These are phyloP conservation scores for Trichoderma cornu-damae DNA, from an alignment of 2,329 filamentous ascomycete genomes.

Conservation along the genomic window DNA sequence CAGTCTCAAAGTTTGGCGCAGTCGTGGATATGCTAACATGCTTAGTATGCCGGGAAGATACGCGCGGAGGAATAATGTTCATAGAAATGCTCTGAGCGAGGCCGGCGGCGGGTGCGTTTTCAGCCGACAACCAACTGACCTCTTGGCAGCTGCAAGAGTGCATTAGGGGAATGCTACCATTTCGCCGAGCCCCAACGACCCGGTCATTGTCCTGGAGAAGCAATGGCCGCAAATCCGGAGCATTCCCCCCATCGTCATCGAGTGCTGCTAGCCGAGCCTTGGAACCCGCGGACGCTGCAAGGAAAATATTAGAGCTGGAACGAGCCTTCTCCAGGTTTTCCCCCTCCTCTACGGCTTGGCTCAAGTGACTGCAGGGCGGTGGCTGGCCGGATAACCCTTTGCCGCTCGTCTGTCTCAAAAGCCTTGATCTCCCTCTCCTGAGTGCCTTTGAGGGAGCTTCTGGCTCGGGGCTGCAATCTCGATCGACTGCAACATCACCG, in stretches of 20 bases:
- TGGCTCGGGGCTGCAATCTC: constrained; percentile 34
- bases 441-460: constrained; percentile 31
- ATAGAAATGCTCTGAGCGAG: constrained; percentile 10
- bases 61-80: constrained; percentile 20
- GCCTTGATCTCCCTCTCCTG: constrained; percentile 24
- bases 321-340: constrained; percentile 21
- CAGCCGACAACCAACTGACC: neutral
- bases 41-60: constrained; percentile 19
- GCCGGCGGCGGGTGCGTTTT: neutral
- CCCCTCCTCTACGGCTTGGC: constrained; percentile 32
- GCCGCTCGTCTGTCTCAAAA: neutral
- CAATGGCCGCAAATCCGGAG: neutral
- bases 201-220: neutral
- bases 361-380: constrained; percentile 27
- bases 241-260: too few relatives aligned
- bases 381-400: neutral
- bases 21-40: neutral
- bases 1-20: neutral
- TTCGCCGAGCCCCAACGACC: neutral
- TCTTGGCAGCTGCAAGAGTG: neutral
- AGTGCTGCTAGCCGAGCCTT: neutral
- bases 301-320: neutral
- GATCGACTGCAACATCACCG: constrained; percentile 11
- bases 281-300: too few relatives aligned
- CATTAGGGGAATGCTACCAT: neutral